phyloP scores from a whole-genome alignment of 2,329 filamentous ascomycete species.

The Didymella keratinophila region DNA sequence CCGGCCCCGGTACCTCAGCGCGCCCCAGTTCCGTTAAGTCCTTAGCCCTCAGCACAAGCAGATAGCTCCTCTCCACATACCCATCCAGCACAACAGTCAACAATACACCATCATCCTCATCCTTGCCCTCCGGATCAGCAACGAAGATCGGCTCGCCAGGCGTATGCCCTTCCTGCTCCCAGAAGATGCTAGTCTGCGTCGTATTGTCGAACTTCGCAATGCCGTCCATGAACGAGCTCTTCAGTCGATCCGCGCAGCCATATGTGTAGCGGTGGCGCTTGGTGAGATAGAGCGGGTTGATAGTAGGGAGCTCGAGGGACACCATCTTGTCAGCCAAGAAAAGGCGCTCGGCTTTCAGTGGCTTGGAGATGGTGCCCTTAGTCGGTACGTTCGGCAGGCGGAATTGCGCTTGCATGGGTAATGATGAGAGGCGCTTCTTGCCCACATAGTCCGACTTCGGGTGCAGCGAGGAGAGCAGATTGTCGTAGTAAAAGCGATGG shows the following conservation, averaged over 20 bases:
- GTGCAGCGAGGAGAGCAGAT: slow-evolving; percentile 34
- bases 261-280: slow-evolving; percentile 69
- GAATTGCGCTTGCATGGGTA: slow-evolving; percentile 43
- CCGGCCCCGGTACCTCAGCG: slow-evolving; percentile 67
- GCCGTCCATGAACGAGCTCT: slow-evolving; percentile 67
- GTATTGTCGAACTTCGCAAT: slow-evolving; percentile 71
- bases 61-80: slow-evolving; percentile 65
- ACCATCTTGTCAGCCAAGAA: slow-evolving; percentile 64
- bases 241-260: slow-evolving; percentile 63
- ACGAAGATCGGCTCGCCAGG: slow-evolving; percentile 76
- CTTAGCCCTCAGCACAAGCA: slow-evolving; percentile 70
- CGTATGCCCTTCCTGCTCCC: slow-evolving; percentile 68
- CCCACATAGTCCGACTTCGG: slow-evolving; percentile 25
- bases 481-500: slow-evolving; percentile 69
- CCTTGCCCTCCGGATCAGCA: slow-evolving; percentile 56
- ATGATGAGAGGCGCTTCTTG: slow-evolving; percentile 35
- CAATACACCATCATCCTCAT: slow-evolving; percentile 70
- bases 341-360: slow-evolving; percentile 46
- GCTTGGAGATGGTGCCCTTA: slow-evolving; percentile 22
- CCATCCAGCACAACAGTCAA: slow-evolving; percentile 72
- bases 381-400: slow-evolving; percentile 47
- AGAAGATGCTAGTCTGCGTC: slow-evolving; percentile 62
- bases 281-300: slow-evolving; percentile 66
- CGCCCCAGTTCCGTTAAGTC: slow-evolving; percentile 70
- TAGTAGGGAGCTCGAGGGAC: slow-evolving; percentile 67